Base-by-base conservation (phyloP, 2,329 filamentous ascomycete species). In the Cercospora nicotianae region DNA sequence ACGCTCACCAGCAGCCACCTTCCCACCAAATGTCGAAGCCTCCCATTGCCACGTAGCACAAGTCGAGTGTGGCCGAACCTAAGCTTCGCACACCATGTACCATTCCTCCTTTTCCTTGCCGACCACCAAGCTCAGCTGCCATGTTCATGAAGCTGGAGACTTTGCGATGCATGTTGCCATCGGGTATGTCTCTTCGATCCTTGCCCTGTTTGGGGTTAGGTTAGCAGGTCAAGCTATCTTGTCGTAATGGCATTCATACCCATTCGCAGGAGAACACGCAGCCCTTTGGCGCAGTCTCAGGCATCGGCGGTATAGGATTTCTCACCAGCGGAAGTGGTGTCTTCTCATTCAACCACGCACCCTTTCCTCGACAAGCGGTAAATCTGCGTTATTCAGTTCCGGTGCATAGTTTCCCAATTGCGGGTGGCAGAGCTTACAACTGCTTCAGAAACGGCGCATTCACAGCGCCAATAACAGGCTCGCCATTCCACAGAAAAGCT, bases 21-120 rank as follows among this genome's bases (percentile, higher is more conserved):
- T 93, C 90, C 90, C 90, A 93, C 90, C 91, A 93, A 10, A 93
- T 91, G 78, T 93, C 91, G 72, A 93, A 89, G 0, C 87, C 83
- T 0, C 72, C 91, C 85, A 91, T 91, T 12, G 91, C 91, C 9
- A 87, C 87, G 76, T 93, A 93, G 0, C 90, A 90, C 60, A 93
- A 79, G 77, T 93, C 91, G 64, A 93, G 76, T 1, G 91, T 91
- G 8, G 91, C 91, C 75, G 89, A 90, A 26, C 90, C 90, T 66
- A 93, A 77, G 77, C 90, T 91, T 69, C 91, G 81, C 57, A 93
- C 83, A 0, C 91, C 91, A 78, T 93, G 91, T 6, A 93, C 91
- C 90, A 93, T 93, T 0, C 90, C 91, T 0, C 91, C 90, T 72
- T 87, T 89, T 0, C 90, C 90, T 16, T 81, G 83, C 3, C 89